Evolutionary conservation across 2,329 filamentous ascomycete species (phyloP).

Genomic region (Proliferodiscus dingleyae): DNA sequence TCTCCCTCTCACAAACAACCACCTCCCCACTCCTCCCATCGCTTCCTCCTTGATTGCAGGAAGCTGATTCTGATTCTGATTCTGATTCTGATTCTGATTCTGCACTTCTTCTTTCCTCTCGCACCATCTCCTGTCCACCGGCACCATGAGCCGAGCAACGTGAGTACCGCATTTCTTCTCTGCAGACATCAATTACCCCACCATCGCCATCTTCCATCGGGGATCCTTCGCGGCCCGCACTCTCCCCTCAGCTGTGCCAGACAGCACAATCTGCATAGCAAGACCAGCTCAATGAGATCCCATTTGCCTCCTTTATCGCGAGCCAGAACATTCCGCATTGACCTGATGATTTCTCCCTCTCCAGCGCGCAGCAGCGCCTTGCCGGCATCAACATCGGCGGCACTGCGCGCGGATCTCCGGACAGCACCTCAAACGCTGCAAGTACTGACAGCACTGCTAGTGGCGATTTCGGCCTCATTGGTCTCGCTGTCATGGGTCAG

Average conservation of each 20-base stretch:
- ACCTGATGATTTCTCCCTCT: conserved; percentile 31
- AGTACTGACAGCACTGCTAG: conserved; percentile 30
- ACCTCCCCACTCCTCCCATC: too few relatives aligned
- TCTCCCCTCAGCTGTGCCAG: conserved; percentile 4
- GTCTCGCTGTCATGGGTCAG: conserved; percentile 86
- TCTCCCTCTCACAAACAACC: background rate
- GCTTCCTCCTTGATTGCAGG: too few relatives aligned
- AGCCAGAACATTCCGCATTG: conserved; percentile 7
- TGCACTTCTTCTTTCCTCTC: too few relatives aligned
- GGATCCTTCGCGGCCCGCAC: conserved; percentile 7
- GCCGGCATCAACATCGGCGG: conserved; percentile 68
- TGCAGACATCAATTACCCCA: conserved; percentile 28
- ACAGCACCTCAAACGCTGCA: conserved; percentile 25
- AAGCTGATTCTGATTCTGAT: too few relatives aligned
- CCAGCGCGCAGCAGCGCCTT: conserved; percentile 60
- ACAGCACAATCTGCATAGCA: background rate
- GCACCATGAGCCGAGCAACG: conserved; percentile 43
- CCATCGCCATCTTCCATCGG: conserved; percentile 24
- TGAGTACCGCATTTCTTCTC: conserved; percentile 46
- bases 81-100: too few relatives aligned
- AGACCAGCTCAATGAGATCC: conserved; percentile 13
- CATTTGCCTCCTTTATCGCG: conserved; percentile 17
- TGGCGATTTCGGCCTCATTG: conserved; percentile 82
- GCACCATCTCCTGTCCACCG: too few relatives aligned
- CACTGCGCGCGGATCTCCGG: conserved; percentile 41